Evolutionary conservation across 2,329 filamentous ascomycete genomes (phyloP).

Genomic region (Verticillium nonalfalfae): DNA sequence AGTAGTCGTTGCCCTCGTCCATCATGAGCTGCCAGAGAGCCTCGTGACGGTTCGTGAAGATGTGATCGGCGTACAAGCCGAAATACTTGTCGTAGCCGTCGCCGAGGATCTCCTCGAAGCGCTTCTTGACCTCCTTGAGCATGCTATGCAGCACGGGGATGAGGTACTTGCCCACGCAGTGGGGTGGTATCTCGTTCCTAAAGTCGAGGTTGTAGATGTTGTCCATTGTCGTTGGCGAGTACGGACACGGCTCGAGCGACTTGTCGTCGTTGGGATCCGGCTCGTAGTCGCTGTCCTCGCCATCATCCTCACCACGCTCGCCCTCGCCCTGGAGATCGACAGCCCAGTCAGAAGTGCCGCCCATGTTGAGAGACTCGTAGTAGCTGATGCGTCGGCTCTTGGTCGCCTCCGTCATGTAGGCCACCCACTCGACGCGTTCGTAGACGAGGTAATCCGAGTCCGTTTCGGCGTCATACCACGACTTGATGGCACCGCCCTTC

Average conservation of each 20-base stretch:
- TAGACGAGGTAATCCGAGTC: conserved; percentile 4
- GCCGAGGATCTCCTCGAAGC: conserved; percentile 3
- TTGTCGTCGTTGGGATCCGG: conserved; percentile 3
- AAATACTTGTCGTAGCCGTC: conserved; percentile 6
- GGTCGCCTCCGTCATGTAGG: conserved; percentile 18
- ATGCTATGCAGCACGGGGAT: conserved; percentile 3
- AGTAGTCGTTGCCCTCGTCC: conserved; percentile 3
- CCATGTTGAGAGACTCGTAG: conserved; percentile 12
- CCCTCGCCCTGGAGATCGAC: conserved; percentile 17
- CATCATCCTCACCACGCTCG: background rate
- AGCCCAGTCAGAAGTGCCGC: conserved; percentile 22
- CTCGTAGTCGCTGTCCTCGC: background rate
- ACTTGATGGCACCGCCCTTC: background rate
- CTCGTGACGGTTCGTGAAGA: background rate
- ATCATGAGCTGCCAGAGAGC: background rate
- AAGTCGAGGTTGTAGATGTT: conserved; percentile 6
- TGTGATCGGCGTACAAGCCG: conserved; percentile 4
- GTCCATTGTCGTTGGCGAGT: conserved; percentile 2
- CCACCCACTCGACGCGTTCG: conserved; percentile 19
- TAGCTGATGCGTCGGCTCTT: conserved; percentile 15
- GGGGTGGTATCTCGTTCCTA: background rate
- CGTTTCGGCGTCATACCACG: conserved; percentile 3
- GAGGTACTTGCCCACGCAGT: conserved; percentile 5
- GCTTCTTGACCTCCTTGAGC: conserved; percentile 1
- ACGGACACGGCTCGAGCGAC: background rate